Conservation (phyloP, 2,329 filamentous ascomycete genomes). For the Ceratocystis albifundus region DNA sequence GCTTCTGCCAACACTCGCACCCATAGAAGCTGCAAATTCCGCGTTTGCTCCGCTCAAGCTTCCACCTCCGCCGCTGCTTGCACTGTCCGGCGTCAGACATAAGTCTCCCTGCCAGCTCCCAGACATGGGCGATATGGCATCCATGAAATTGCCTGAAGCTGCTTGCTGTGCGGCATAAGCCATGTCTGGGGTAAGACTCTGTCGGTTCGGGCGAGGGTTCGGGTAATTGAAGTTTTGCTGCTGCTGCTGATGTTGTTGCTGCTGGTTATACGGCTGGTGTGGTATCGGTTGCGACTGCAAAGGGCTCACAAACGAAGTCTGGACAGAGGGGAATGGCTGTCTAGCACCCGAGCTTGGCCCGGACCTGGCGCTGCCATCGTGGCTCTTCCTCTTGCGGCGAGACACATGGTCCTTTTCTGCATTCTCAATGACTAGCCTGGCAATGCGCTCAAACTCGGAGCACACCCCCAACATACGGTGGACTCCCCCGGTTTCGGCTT, state of each 20-base stretch:
- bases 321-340: conserved; percentile 27
- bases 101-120: conserved; percentile 41
- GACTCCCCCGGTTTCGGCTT: conserved; percentile 81
- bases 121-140: conserved; percentile 26
- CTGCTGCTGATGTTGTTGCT: conserved; percentile 8
- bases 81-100: conserved; percentile 27
- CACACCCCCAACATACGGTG: conserved; percentile 90
- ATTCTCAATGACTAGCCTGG: conserved; percentile 80
- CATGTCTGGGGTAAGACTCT: conserved; percentile 17
- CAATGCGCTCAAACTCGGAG: conserved; percentile 92
- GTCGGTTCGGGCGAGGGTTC: neutral
- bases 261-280: neutral
- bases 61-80: conserved; percentile 6
- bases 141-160: conserved; percentile 13
- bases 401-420: conserved; percentile 72
- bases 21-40: conserved; percentile 17
- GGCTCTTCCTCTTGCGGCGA: conserved; percentile 72
- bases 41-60: neutral
- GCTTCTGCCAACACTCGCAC: conserved; percentile 24
- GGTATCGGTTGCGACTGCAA: neutral
- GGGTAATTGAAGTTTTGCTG: conserved; percentile 6
- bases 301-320: conserved; percentile 27
- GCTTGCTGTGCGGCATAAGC: conserved; percentile 15
- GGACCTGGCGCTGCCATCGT: conserved; percentile 35
- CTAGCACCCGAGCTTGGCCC: neutral